Percentiles rank a stretch among this genome's conserved stretches.
Evolutionary conservation across 768 basidiomycete genomes (phyloP).

Genomic region (Termitomyces sp.): DNA sequence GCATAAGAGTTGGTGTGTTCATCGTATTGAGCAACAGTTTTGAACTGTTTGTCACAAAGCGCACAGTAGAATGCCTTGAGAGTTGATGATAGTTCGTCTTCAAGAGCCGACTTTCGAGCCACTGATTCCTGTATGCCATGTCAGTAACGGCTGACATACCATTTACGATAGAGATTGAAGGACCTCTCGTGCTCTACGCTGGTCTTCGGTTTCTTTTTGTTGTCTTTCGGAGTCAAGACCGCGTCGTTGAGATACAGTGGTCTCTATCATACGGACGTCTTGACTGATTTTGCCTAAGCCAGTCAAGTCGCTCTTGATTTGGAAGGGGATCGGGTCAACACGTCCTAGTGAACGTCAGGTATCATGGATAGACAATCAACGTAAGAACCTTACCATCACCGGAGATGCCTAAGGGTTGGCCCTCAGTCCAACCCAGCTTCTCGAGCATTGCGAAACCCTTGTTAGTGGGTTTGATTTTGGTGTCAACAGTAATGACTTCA

Average conservation of each 20-base stretch:
- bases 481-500: slow-evolving; percentile 79
- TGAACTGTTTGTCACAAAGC: slow-evolving; percentile 86
- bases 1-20: slow-evolving; percentile 90
- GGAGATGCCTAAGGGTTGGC: slow-evolving; percentile 72
- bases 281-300: slow-evolving; percentile 78
- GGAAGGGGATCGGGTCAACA: slow-evolving; percentile 80
- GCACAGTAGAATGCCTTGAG: slow-evolving; percentile 77
- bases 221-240: slow-evolving; percentile 80
- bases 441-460: slow-evolving; percentile 78
- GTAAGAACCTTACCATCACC: slow-evolving; percentile 54
- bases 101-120: slow-evolving; percentile 62
- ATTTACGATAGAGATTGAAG: background rate
- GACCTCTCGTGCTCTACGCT: slow-evolving; percentile 72
- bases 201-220: slow-evolving; percentile 75
- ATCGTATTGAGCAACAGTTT: slow-evolving; percentile 82
- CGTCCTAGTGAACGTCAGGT: slow-evolving; percentile 47
- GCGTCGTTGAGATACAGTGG: slow-evolving; percentile 79
- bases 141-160: slow-evolving; percentile 1
- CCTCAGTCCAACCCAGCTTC: slow-evolving; percentile 82
- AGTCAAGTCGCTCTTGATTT: slow-evolving; percentile 71
- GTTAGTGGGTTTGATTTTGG: slow-evolving; percentile 74
- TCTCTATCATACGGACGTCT: slow-evolving; percentile 81
- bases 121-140: slow-evolving; percentile 46
- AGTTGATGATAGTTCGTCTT: slow-evolving; percentile 63
- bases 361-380: background rate